Evolutionary conservation across 768 basidiomycete species (phyloP), one percentile per base, ranked within the genome.

Genomic region (Mycena haematopus): DNA sequence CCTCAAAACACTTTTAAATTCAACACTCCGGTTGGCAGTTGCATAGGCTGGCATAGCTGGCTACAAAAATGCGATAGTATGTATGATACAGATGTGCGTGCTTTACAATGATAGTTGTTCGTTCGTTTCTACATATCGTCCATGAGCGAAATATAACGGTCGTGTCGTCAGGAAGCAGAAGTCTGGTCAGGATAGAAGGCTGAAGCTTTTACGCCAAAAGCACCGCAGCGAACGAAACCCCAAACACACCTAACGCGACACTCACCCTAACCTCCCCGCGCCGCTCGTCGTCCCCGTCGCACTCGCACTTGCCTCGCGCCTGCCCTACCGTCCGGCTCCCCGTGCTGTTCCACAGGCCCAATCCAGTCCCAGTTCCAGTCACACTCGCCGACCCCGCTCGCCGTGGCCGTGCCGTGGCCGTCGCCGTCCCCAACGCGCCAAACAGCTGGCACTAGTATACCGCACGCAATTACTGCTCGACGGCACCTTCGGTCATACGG

Each of bases 401-500:
- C 24, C 3, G 11, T 36, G 11, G 8, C 9, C 31, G 29, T 24
- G 65, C 22, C 8, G 47, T 51, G 38, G 56, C 29, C 2, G 45
- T 61, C 17, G 52, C 59, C 29, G 65, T 53, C 9, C 45, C 53
- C 33, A 66, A 52, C 10, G 66, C 63, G 21, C 71, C 63, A 57
- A 68, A 83, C 35, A 82, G 65, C 13, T 60, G 63, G 75, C 53
- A 52, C 75, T 76, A 25, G 68, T 66, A 58, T 71, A 73, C n/a
- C 65, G 47, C 46, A 65, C 58, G 70, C 81, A 82, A 60, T 77
- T 76, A 54, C 75, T 76, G 49, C 73, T 75, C 21, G 76, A 69
- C 5, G 83, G 82, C 6, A 81, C 69, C 21, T 72, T 69, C 19
- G 81, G 11, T 73, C 69, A 68, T 82, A 84, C 15, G 82, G 80